These are phyloP conservation scores for Aspergillus sp. DNA, from an alignment of 2,329 filamentous ascomycete genomes.

Conservation along the genomic window DNA sequence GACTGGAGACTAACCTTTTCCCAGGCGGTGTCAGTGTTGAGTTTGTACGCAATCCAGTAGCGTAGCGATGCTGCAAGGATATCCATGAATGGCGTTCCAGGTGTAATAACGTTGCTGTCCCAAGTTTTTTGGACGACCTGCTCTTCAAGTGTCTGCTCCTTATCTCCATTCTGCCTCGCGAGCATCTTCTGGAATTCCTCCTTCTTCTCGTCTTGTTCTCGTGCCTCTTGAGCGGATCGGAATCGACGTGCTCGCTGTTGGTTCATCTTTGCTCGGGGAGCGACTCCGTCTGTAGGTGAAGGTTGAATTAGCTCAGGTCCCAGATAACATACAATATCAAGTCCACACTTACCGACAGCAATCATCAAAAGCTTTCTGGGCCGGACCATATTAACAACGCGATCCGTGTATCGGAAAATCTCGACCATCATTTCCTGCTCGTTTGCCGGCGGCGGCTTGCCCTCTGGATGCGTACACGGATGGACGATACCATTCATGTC, in stretches of 20 bases:
- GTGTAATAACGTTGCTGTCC: slow-evolving; percentile 85
- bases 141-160: slow-evolving; percentile 61
- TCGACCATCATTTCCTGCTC: slow-evolving; percentile 99
- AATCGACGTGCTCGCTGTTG: slow-evolving; percentile 96
- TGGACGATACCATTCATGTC: slow-evolving; percentile 99
- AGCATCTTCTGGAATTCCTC: slow-evolving; percentile 83
- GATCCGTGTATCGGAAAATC: slow-evolving; percentile 97
- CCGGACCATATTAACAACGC: slow-evolving; percentile 97
- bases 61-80: slow-evolving; percentile 84
- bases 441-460: slow-evolving; percentile 82
- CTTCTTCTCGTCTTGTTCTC: slow-evolving; percentile 90
- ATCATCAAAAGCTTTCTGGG: slow-evolving; percentile 96
- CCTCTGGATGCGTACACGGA: slow-evolving; percentile 96
- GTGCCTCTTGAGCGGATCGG: slow-evolving; percentile 87
- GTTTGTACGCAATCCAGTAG: slow-evolving; percentile 97
- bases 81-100: slow-evolving; percentile 98
- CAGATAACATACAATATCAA: neutral
- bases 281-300: slow-evolving; percentile 77
- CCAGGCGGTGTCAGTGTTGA: slow-evolving; percentile 96
- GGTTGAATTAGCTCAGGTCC: neutral
- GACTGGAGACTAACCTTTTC: slow-evolving; percentile 57
- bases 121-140: slow-evolving; percentile 80
- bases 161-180: slow-evolving; percentile 69
- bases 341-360: slow-evolving; percentile 67
- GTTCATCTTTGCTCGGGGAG: slow-evolving; percentile 98